phyloP scores from a whole-genome alignment of 768 basidiomycete genomes.

The Mycena belliarum region DNA sequence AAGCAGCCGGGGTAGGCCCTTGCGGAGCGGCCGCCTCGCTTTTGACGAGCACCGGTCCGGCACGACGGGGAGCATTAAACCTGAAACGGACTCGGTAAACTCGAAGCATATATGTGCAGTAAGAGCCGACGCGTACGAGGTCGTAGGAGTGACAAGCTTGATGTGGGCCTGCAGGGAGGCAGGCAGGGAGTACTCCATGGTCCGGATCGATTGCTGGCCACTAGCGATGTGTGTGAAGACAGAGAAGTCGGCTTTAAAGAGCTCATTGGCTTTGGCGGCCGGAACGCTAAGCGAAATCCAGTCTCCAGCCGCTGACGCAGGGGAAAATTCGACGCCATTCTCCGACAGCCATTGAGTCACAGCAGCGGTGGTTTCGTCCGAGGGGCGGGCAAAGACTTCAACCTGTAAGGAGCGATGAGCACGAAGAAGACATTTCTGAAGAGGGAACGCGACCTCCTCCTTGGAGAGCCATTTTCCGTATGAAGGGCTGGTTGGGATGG shows the following conservation, averaged over 20 bases:
- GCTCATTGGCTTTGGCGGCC: constrained; percentile 26
- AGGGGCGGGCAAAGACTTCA: constrained; percentile 11
- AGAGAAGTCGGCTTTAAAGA: constrained; percentile 25
- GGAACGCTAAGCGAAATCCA: constrained; percentile 25
- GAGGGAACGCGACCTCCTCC: constrained; percentile 27
- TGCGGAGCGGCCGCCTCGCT: neutral
- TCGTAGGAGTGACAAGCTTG: constrained; percentile 30
- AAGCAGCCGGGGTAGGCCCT: neutral
- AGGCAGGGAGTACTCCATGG: constrained; percentile 30
- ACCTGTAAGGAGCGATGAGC: constrained; percentile 5
- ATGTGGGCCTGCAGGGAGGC: constrained; percentile 24
- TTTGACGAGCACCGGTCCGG: neutral
- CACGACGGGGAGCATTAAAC: constrained; percentile 10
- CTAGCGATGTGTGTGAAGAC: constrained; percentile 19
- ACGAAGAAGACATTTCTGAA: neutral
- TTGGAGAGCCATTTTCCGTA: constrained; percentile 36
- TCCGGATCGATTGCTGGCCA: constrained; percentile 26
- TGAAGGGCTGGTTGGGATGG: constrained; percentile 28
- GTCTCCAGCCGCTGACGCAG: constrained; percentile 27
- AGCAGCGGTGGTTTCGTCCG: constrained; percentile 14
- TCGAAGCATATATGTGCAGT: neutral
- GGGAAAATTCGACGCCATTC: constrained; percentile 21
- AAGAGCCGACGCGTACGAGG: constrained; percentile 15
- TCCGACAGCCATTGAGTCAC: constrained; percentile 26
- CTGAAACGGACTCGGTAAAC: neutral